phyloP scores from a whole-genome alignment of 306 rosid species.

The Prunus dulcis region DNA sequence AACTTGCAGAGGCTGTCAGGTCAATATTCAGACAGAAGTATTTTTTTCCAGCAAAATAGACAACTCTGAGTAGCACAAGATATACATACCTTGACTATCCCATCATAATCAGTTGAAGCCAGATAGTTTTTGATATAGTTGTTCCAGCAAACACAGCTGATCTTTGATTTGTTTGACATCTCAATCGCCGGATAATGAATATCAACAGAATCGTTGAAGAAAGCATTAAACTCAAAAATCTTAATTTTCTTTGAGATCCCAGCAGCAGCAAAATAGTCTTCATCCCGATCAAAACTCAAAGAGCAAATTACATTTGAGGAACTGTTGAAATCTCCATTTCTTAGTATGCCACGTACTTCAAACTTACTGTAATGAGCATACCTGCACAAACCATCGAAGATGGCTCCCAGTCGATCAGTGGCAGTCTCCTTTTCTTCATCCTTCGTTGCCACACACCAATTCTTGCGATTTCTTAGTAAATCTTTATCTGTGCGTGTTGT shows the following conservation, averaged over 20 bases:
- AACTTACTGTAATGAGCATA: conserved; percentile 80
- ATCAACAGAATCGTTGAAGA: conserved; percentile 69
- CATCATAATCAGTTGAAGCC: conserved; percentile 90
- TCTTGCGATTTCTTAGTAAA: conserved; percentile 55
- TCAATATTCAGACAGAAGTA: background rate
- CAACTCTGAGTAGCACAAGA: conserved; percentile 7
- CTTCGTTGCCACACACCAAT: conserved; percentile 35
- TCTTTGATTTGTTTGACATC: conserved; percentile 76
- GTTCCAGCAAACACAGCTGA: conserved; percentile 96
- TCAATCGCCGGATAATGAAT: conserved; percentile 85
- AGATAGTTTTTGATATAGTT: conserved; percentile 85
- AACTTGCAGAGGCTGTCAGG: background rate
- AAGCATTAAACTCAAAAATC: conserved; percentile 73
- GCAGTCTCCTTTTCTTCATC: conserved; percentile 39
- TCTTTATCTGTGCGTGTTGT: conserved; percentile 41
- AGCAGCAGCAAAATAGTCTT: conserved; percentile 88
- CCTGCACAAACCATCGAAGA: conserved; percentile 92
- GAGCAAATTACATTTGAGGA: conserved; percentile 82
- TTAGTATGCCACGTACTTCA: conserved; percentile 79
- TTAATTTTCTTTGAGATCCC: conserved; percentile 92
- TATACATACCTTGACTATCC: conserved; percentile 75
- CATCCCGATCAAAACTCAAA: conserved; percentile 88
- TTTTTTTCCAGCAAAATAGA: background rate
- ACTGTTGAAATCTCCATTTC: conserved; percentile 75
- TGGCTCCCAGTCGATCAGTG: conserved; percentile 60